Conservation (phyloP, 129 eudicot species). For the Chrysanthemum lavandulifolium region DNA sequence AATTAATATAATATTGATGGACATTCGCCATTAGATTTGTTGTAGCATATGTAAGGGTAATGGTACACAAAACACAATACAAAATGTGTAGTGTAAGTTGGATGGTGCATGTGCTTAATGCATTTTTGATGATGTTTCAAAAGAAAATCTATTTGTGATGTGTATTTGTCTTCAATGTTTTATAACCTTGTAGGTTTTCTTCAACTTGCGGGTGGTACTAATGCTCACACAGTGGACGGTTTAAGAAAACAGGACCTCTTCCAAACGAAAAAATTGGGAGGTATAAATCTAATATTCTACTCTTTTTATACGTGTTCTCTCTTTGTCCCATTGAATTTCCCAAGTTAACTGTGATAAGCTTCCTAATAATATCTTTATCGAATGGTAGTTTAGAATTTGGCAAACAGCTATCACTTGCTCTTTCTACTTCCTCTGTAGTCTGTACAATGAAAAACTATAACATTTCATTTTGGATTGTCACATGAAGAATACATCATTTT, state of each 20-base stretch:
- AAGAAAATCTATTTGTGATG: neutral
- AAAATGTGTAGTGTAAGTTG: neutral
- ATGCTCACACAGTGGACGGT: constrained; percentile 88
- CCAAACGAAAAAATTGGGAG: constrained; percentile 35
- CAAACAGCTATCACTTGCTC: neutral
- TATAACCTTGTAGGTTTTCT: constrained; percentile 62
- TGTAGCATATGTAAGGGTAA: constrained; percentile 1
- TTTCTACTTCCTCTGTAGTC: too few relatives aligned
- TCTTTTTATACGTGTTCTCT: neutral
- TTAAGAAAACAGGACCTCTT: constrained; percentile 57
- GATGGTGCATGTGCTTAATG: constrained; percentile 7
- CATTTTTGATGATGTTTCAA: constrained; percentile 3
- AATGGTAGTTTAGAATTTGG: neutral
- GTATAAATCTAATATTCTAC: constrained; percentile 32
- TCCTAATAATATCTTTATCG: neutral
- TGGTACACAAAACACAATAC: constrained; percentile 1
- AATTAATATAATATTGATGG: too few relatives aligned
- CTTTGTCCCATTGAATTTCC: neutral
- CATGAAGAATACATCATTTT: too few relatives aligned
- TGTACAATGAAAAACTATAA: too few relatives aligned
- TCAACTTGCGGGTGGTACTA: constrained; percentile 96
- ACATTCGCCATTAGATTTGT: constrained; percentile 2
- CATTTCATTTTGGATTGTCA: too few relatives aligned
- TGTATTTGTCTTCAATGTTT: neutral
- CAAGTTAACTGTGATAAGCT: neutral